Evolutionary conservation across 2,329 filamentous ascomycete genomes (phyloP).

Genomic region (Volutella citrinella): DNA sequence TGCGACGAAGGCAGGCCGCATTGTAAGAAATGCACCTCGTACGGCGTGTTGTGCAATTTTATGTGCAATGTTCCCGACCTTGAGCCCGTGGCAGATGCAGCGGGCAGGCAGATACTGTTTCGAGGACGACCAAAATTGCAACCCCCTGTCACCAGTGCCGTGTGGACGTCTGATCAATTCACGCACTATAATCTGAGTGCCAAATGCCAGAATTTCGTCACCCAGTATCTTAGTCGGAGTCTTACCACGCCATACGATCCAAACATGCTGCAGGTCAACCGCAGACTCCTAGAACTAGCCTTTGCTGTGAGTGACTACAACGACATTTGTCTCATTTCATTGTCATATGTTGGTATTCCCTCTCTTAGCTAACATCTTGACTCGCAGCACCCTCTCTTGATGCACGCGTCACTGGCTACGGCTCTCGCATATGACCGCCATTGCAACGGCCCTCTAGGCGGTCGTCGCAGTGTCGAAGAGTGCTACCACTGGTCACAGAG

Average conservation of each 20-base stretch:
- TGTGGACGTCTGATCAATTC: conserved; percentile 33
- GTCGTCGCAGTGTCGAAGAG: conserved; percentile 33
- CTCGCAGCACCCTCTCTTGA: conserved; percentile 39
- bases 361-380: not conserved
- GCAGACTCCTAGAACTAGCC: conserved; percentile 33
- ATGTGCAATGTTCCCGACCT: conserved; percentile 33
- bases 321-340: not conserved
- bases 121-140: conserved; percentile 18
- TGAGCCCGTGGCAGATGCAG: conserved; percentile 29
- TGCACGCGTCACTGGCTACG: conserved; percentile 44
- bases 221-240: conserved; percentile 35
- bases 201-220: conserved; percentile 40
- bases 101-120: conserved; percentile 14
- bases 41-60: conserved; percentile 45
- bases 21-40: conserved; percentile 41
- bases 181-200: conserved; percentile 34
- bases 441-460: conserved; percentile 18
- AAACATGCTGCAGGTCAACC: conserved; percentile 36
- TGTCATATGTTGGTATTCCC: not conserved
- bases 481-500: conserved; percentile 42
- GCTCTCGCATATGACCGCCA: conserved; percentile 39
- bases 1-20: conserved; percentile 45
- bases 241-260: conserved; percentile 35
- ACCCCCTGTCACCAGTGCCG: conserved; percentile 22
- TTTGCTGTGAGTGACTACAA: conserved; percentile 33